These are phyloP conservation scores for Cytospora schulzeri DNA, from an alignment of 2,329 filamentous ascomycete species.

Conservation along the genomic window DNA sequence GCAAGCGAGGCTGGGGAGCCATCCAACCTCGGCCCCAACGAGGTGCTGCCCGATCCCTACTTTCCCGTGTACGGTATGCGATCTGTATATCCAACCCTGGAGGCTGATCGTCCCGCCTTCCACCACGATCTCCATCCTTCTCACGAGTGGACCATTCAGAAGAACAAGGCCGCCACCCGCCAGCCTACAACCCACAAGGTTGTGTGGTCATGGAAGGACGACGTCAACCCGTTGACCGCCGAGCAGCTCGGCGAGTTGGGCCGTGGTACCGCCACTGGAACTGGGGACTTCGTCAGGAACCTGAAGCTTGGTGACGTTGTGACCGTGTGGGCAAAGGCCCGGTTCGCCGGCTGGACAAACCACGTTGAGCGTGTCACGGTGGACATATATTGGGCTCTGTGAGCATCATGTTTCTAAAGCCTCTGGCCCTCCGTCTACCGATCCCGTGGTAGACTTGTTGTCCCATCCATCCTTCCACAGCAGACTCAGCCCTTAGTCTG, in stretches of 20 bases:
- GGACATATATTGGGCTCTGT: conserved; percentile 61
- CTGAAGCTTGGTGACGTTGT: conserved; percentile 63
- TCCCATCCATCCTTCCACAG: not conserved
- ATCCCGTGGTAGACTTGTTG: not conserved
- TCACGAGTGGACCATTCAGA: conserved; percentile 49
- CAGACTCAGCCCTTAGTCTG: not conserved
- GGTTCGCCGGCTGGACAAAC: conserved; percentile 59
- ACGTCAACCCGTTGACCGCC: conserved; percentile 46
- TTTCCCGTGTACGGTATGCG: conserved; percentile 35
- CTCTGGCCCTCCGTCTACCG: not conserved
- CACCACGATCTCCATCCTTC: conserved; percentile 41
- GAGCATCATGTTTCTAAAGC: conserved; percentile 23
- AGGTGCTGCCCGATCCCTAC: conserved; percentile 14
- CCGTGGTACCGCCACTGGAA: conserved; percentile 52
- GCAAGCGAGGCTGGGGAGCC: conserved; percentile 12
- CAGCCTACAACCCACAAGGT: conserved; percentile 47
- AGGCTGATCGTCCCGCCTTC: conserved; percentile 35
- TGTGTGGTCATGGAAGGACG: conserved; percentile 56
- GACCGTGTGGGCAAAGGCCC: conserved; percentile 62
- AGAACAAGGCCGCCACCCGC: conserved; percentile 44
- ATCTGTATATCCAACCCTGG: conserved; percentile 20
- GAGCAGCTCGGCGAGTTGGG: conserved; percentile 45
- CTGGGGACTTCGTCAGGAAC: conserved; percentile 58
- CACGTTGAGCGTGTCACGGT: conserved; percentile 51
- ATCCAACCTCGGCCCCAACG: not conserved